phyloP scores from a whole-genome alignment of 768 basidiomycete genomes.

The Termitomyces sp. region DNA sequence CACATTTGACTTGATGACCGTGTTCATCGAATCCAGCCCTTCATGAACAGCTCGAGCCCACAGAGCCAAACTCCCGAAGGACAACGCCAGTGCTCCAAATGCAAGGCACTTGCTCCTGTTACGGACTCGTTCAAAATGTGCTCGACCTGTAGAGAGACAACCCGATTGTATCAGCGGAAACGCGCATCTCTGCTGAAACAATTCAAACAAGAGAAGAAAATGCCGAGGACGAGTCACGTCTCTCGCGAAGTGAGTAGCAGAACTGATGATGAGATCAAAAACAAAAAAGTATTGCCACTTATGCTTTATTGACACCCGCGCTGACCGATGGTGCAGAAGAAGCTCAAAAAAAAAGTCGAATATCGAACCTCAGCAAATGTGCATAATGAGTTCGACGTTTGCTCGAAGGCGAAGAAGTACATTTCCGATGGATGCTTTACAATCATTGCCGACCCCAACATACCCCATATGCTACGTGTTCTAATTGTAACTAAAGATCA shows the following conservation, averaged over 20 bases:
- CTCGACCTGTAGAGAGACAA: not conserved
- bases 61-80: not conserved
- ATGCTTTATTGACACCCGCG: not conserved
- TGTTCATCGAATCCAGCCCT: no score
- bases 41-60: not conserved
- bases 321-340: not conserved
- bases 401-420: conserved; percentile 5
- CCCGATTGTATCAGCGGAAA: not conserved
- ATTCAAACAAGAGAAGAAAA: not conserved
- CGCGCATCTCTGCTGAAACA: not conserved
- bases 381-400: conserved; percentile 17
- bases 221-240: not conserved
- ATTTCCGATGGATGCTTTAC: conserved; percentile 22
- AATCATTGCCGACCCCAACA: conserved; percentile 20
- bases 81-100: not conserved
- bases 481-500: conserved; percentile 21
- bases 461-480: conserved; percentile 18
- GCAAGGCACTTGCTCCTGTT: not conserved
- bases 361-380: conserved; percentile 25
- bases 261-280: not conserved
- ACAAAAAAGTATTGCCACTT: not conserved
- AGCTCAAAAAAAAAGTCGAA: conserved; percentile 8
- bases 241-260: not conserved
- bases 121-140: not conserved
- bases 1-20: not conserved